Base-by-base conservation (phyloP, 768 basidiomycete species). In the Rhodotorula graminis region DNA sequence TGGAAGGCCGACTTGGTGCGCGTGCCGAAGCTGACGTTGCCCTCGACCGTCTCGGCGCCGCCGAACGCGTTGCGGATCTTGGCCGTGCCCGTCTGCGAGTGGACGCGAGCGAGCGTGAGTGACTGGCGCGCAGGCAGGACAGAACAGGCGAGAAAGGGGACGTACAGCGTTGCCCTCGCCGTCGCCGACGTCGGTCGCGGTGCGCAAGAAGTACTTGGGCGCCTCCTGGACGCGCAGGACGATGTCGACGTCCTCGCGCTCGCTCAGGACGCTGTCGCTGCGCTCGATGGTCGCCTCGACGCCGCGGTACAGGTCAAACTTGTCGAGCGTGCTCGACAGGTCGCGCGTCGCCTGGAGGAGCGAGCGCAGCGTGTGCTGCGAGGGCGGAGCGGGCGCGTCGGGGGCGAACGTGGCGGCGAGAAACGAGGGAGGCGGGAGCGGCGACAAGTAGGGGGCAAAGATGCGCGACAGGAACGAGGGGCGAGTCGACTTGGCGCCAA, bases 101-200 rank as follows among this genome's bases (percentile, higher is more conserved):
- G n/a, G n/a, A 42, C 27, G 16, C 3, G 49, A 40, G 64, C 25
- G 49, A 57, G n/a, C n/a, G n/a, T n/a, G n/a, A n/a, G n/a, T n/a
- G n/a, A n/a, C n/a, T n/a, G n/a, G n/a, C n/a, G n/a, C n/a, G n/a
- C n/a, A 44, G 64, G 15, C 10, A 33, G n/a, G 58, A 44, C 33
- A 25, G 7, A 11, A 21, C 5, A 16, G 50, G 40, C 40, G 49
- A 14, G 11, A 33, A 14, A 11, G 2, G 12, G 40, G 12, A 60
- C 59, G 23, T 42, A 60, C 59, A 1, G 92, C 93, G 67, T 83
- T 93, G 19, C 91, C 95, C 80, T 97, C 96, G 62, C 88, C 89
- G 71, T 95, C 93, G 8, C 96, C 95, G 12, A 97, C 83, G 78
- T 97, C 93, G 7, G 94, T 97, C 10, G 90, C 85, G 6, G 88